phyloP scores from a whole-genome alignment of 2,329 filamentous ascomycete genomes.

The Fusarium pseudonygamai region DNA sequence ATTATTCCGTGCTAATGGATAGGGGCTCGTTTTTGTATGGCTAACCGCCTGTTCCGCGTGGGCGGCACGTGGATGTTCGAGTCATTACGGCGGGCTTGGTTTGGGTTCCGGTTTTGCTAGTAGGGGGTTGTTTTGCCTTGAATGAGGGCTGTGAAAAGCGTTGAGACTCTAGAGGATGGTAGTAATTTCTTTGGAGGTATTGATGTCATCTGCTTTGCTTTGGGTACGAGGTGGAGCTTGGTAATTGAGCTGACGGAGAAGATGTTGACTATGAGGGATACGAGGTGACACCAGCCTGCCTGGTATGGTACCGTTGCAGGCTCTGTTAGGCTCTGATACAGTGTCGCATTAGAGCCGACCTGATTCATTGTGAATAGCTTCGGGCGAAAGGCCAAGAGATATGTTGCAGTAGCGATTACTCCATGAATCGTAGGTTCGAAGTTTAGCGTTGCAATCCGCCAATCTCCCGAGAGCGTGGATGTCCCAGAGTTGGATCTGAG shows the following conservation, averaged over 20 bases:
- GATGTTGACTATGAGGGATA: background rate
- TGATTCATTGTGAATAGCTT: background rate
- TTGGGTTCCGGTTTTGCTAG: background rate
- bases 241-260: background rate
- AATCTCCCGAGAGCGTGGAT: background rate
- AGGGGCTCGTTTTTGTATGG: background rate
- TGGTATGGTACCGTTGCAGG: too few species aligned
- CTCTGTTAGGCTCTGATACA: background rate
- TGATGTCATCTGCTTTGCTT: background rate
- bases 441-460: background rate
- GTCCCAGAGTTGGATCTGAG: background rate
- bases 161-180: background rate
- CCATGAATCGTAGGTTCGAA: background rate
- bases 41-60: background rate
- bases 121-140: background rate
- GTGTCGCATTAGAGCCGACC: too few species aligned
- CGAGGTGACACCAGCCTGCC: background rate
- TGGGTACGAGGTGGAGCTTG: background rate
- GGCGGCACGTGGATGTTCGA: background rate
- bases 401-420: background rate
- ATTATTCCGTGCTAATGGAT: background rate
- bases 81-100: background rate
- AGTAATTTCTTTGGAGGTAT: background rate
- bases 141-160: too few species aligned
- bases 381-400: background rate